Evolutionary conservation across 208 protist genomes (phyloP), one percentile per base, ranked within the genome.

Genomic region (Trypanosoma caninum): DNA sequence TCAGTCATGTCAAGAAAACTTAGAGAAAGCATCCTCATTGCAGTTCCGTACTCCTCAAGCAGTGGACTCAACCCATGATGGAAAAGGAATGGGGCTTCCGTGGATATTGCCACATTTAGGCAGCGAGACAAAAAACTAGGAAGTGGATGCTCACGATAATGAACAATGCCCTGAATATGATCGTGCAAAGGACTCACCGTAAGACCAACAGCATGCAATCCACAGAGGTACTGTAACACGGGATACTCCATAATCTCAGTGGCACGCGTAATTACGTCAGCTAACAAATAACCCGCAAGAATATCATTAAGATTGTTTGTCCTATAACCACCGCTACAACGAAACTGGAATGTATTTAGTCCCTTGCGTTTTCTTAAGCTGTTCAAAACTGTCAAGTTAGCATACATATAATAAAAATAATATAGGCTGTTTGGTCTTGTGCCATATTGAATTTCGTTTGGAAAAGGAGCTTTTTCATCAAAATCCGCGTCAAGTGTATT

Each of bases 401-500:
- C 94, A 76, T 98, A 99, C 37, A 99, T 84, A 76, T 99, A 99
- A 78, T 97, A 98, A 31, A 86, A 74, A 70, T 98, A 99, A 80
- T 99, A 99, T 16, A 96, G 72, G 57, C 97, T 96, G 51, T 97
- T 97, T 57, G 97, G 97, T 74, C 97, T 95, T n/a, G 69, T 62
- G 3, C 69, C 59, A 31, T 73, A 77, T 1, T 57, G 61, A 63
- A 98, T 95, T 20, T 77, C 71, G 40, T 77, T 65, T 9, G 88
- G 88, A 20, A 63, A 33, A 25, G 63, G 65, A 6, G 60, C 60
- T 30, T 55, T 61, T 44, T 71, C 66, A 67, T 95, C 73, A 68
- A 92, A 91, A 63, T 89, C 82, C 28, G 56, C 27, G 50, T 76
- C 74, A 14, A 74, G 58, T 2, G 57, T 72, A 53, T 85, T 70